Evolutionary conservation across 345 rosid genomes (phyloP).

Genomic region (Eucalyptus camaldulensis): DNA sequence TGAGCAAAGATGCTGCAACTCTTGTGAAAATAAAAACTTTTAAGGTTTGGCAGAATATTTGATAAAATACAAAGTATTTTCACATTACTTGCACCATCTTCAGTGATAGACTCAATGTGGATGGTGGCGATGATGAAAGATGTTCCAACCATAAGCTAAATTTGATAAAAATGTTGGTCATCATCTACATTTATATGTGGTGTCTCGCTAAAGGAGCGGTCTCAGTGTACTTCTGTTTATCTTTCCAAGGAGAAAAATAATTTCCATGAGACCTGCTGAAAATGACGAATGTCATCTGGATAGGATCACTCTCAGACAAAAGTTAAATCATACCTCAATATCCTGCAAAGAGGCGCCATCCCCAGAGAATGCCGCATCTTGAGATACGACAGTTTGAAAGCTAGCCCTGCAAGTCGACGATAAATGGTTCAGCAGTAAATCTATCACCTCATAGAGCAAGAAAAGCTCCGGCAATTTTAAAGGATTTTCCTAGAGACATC

Average conservation of each 20-base stretch:
- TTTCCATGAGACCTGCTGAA: background rate
- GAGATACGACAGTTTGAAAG: conserved; percentile 22
- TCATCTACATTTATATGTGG: background rate
- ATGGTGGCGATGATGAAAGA: background rate
- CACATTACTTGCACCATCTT: background rate
- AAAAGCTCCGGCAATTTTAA: background rate
- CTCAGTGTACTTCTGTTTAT: background rate
- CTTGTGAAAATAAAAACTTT: background rate
- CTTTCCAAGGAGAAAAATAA: background rate
- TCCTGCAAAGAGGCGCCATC: conserved; percentile 42
- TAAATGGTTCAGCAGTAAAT: background rate
- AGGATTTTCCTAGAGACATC: background rate
- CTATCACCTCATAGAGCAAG: background rate
- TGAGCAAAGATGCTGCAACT: background rate
- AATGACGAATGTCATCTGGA: background rate
- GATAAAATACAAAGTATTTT: background rate
- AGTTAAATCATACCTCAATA: conserved; percentile 35
- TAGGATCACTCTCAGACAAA: background rate
- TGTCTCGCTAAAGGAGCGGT: background rate
- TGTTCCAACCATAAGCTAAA: background rate
- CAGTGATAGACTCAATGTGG: background rate
- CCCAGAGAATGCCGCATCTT: conserved; percentile 15
- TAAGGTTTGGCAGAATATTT: background rate
- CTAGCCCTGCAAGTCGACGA: conserved; percentile 16
- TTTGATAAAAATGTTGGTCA: background rate